phyloP scores from a whole-genome alignment of 805 yeast genomes.

The Yamadazyma scolyti region DNA sequence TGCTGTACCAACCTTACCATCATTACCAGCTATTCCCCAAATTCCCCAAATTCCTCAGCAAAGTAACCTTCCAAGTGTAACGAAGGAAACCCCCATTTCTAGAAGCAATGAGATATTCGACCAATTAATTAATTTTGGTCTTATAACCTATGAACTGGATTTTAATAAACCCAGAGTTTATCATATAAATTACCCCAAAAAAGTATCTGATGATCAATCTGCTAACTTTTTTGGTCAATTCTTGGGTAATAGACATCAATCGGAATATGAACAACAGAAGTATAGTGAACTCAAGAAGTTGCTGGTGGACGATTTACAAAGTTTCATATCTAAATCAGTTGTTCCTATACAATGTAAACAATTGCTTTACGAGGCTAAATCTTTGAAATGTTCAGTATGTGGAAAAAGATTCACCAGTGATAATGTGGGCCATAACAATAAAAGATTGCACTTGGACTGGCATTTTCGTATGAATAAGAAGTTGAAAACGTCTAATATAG shows the following conservation, averaged over 20 bases:
- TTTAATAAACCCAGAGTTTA: slow-evolving; percentile 14
- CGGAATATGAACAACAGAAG: slow-evolving; percentile 33
- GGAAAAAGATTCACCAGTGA: slow-evolving; percentile 77
- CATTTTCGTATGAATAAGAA: slow-evolving; percentile 89
- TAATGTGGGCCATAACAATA: slow-evolving; percentile 50
- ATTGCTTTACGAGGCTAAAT: slow-evolving; percentile 53
- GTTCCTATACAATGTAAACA: slow-evolving; percentile 18
- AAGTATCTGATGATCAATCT: slow-evolving; percentile 5
- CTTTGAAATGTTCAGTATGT: slow-evolving; percentile 84
- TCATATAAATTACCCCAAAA: slow-evolving; percentile 12
- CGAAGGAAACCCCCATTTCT: neutral
- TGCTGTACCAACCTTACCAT: slow-evolving; percentile 1
- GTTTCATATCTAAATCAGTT: slow-evolving; percentile 31
- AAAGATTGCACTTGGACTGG: slow-evolving; percentile 83
- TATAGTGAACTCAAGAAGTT: slow-evolving; percentile 25
- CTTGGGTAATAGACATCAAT: slow-evolving; percentile 13
- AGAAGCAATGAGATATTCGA: slow-evolving; percentile 29
- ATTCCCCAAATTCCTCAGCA: neutral
- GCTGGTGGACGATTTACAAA: slow-evolving; percentile 21
- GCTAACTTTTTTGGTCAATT: slow-evolving; percentile 8
- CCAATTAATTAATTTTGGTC: slow-evolving; percentile 32
- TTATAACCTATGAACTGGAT: slow-evolving; percentile 38
- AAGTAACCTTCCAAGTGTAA: neutral
- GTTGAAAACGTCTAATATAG: slow-evolving; percentile 35
- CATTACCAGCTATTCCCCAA: slow-evolving; percentile 23